Evolutionary conservation across 164 flowering plant genomes (phyloP).

Genomic region (Buxus sempervirens): DNA sequence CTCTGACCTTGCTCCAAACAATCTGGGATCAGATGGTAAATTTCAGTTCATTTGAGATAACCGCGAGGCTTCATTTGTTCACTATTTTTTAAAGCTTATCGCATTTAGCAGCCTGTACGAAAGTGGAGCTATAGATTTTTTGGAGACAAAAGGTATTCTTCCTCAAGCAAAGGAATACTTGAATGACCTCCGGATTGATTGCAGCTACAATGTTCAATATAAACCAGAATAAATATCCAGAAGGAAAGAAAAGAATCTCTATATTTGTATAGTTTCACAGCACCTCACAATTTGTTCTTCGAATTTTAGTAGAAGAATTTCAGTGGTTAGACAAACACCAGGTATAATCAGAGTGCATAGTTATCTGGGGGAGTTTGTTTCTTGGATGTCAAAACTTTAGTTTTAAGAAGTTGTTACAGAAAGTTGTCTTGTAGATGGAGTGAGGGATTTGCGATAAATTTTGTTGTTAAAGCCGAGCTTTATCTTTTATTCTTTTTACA

Average conservation of each 20-base stretch:
- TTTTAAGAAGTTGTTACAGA: not conserved
- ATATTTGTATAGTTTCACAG: slow-evolving; percentile 55
- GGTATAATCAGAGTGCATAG: slow-evolving; percentile 19
- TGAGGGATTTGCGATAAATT: not conserved
- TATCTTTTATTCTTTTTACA: not conserved
- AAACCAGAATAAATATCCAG: slow-evolving; percentile 4
- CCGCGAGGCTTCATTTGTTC: not conserved
- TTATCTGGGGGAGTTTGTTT: slow-evolving; percentile 16
- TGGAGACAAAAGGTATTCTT: slow-evolving; percentile 4
- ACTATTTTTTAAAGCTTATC: not conserved
- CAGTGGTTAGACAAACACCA: slow-evolving; percentile 20
- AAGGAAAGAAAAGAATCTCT: slow-evolving; percentile 9
- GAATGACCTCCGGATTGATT: slow-evolving; percentile 21
- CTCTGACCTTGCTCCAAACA: slow-evolving; percentile 43
- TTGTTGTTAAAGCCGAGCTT: not conserved
- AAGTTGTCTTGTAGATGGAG: not conserved
- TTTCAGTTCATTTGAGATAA: not conserved
- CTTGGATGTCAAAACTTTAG: not conserved
- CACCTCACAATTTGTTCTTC: slow-evolving; percentile 64
- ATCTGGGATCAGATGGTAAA: slow-evolving; percentile 56
- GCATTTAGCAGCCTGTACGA: slow-evolving; percentile 41
- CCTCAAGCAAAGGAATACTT: slow-evolving; percentile 22
- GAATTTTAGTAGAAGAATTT: slow-evolving; percentile 63
- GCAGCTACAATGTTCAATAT: slow-evolving; percentile 12
- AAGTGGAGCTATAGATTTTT: slow-evolving; percentile 38